Evolutionary conservation across 345 rosid genomes (phyloP), one percentile per base, ranked within the genome.

Genomic region (Eucalyptus regnans): DNA sequence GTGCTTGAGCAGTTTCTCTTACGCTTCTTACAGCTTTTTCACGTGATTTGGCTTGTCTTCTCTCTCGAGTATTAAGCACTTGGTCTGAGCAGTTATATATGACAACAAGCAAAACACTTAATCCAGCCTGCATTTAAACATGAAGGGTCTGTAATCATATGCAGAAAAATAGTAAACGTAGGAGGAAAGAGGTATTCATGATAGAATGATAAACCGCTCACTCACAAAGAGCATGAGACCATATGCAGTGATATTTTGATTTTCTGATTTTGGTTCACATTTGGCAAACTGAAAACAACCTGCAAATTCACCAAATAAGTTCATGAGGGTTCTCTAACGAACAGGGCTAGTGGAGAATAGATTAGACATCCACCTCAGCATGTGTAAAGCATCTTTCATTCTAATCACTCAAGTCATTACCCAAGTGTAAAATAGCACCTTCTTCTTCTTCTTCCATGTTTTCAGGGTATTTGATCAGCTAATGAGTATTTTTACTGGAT

Each of bases 81-180:
- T 97, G 99, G 89, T 98, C 99, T 25, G 99, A 97, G 92, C 97
- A 98, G 93, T 97, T 97, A 88, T 97, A 96, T 54, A 98, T 92
- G 60, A 98, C 93, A 89, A 98, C 90, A n/a, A 96, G 95, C 90
- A 97, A 89, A 93, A 98, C 93, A 85, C 95, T 89, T 86, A 97
- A 46, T 89, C 95, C 99, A 37, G 94, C 99, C 99, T 98, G 88
- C 92, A 94, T 52, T 86, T 81, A 64, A 58, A 88, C 87, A 56
- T 86, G 64, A 89, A 89, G 88, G 86, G 87, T 92, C 88, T 88
- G 60, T 17, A 58, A 46, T 76, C 48, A 20, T 76, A 25, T 76
- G 15, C 27, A 20, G 84, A 11, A 76, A 76, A 76, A 76, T 76
- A 41, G 29, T 41, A 44, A 10, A 76, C 29, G 12, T 41, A 41